Base-by-base conservation (phyloP, 1,139 yeast genomes). In the Taiozyma sp. region DNA sequence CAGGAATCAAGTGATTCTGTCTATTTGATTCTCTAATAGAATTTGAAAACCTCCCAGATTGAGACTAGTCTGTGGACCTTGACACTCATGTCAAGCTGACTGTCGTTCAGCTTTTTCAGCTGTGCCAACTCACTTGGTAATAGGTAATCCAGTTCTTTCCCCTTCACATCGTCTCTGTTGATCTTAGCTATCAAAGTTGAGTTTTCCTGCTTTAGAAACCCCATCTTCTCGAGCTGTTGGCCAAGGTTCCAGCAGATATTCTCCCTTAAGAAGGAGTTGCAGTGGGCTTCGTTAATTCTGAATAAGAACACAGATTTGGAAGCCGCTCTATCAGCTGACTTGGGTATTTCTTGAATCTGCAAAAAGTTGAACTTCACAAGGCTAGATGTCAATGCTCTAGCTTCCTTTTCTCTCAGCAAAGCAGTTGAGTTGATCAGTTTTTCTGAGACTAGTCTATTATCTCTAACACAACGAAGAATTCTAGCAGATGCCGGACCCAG, bases 321-420 rank as follows among this genome's bases (percentile, higher is more conserved):
- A 0, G 98, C 97, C 2, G 96, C 93, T 56, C 99, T 77, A 66
- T 91, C 98, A 34, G 84, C 85, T 37, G 96, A 85, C 62, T 95
- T 79, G 9, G 99, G 98, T 34, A 93, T 87, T 70, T 95, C 99
- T 67, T 93, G 98, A 44, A 85, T 76, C 64, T 85, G 90, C 28
- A 85, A 69, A 19, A 83, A 74, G 58, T 84, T 83, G 58, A 79
- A 74, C 47, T 75, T 77, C 22, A 83, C 71, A 48, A 85, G 66
- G 44, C 76, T 75, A 50, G 81, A 77, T 41, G 85, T 67, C 49
- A 83, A 79, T 44, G 79, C 81, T 54, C 97, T 76, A 9, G 90
- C 88, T 34, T 85, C 86, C 55, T 81, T 81, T 51, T 88, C 95
- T 57, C 81, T 87, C 67, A 91, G 74, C 50, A 93, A 69, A 1